Conservation (phyloP, 768 basidiomycete genomes). For the Termitomyces sp. region DNA sequence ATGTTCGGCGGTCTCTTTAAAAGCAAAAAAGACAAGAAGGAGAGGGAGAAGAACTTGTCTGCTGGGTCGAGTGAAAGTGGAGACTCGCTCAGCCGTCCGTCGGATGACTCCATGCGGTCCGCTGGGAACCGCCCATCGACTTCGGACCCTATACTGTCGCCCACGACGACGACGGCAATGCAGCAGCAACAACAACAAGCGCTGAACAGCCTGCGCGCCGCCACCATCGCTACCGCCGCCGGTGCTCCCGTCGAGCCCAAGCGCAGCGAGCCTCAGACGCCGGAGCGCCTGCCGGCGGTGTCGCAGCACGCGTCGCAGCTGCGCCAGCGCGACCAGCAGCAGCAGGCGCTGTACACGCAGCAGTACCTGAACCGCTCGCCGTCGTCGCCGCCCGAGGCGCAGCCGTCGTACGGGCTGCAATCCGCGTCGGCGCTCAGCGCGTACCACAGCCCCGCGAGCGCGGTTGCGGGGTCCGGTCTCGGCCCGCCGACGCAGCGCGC, state of each 20-base stretch:
- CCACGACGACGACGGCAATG: conserved; percentile 47
- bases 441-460: conserved; percentile 22
- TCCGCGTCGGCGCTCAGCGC: conserved; percentile 60
- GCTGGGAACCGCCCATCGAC: conserved; percentile 37
- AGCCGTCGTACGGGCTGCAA: conserved; percentile 71
- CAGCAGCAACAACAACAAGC: conserved; percentile 53
- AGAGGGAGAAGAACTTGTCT: conserved; percentile 53
- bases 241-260: not conserved
- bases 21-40: conserved; percentile 69
- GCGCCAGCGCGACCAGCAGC: conserved; percentile 84
- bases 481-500: conserved; percentile 47
- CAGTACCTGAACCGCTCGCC: conserved; percentile 88
- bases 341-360: conserved; percentile 80
- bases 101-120: conserved; percentile 59
- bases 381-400: conserved; percentile 68
- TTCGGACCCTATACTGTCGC: conserved; percentile 38
- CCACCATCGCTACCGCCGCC: conserved; percentile 2
- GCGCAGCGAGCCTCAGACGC: conserved; percentile 16
- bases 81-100: conserved; percentile 36
- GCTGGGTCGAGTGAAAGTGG: conserved; percentile 49
- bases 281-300: conserved; percentile 29
- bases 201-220: conserved; percentile 19
- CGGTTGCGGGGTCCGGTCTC: conserved; percentile 35
- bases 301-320: conserved; percentile 68
- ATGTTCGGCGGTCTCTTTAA: conserved; percentile 77